phyloP scores from a whole-genome alignment of 768 basidiomycete genomes.

The Tricholoma sp. region DNA sequence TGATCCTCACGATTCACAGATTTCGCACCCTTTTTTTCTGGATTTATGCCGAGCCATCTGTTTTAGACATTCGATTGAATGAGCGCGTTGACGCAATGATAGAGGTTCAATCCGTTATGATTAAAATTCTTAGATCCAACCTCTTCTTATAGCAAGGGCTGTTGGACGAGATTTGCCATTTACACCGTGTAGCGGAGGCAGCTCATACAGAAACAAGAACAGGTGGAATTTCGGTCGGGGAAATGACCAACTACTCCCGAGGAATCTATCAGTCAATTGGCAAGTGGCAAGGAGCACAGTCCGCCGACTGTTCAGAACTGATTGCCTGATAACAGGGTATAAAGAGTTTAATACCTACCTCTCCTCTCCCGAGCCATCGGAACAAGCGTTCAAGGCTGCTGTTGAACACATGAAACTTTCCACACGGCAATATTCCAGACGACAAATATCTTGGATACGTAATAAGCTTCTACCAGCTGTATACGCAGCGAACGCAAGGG shows the following conservation, averaged over 20 bases:
- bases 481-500: conserved; percentile 39
- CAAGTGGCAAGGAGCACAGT: conserved; percentile 20
- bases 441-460: conserved; percentile 88
- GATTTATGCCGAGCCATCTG: conserved; percentile 71
- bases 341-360: conserved; percentile 82
- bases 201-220: not conserved
- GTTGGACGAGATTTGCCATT: conserved; percentile 65
- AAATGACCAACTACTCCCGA: conserved; percentile 54
- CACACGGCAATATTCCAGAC: conserved; percentile 87
- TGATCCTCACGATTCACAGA: conserved; percentile 33
- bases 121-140: not conserved
- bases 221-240: not conserved
- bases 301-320: not conserved
- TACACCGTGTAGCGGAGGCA: conserved; percentile 33
- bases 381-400: conserved; percentile 45
- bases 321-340: conserved; percentile 55
- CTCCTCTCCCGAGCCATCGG: conserved; percentile 32
- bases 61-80: conserved; percentile 66
- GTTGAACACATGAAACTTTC: conserved; percentile 79
- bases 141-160: conserved; percentile 58
- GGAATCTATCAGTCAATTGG: conserved; percentile 97
- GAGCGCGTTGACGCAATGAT: conserved; percentile 87
- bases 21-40: conserved; percentile 87
- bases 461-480: conserved; percentile 83
- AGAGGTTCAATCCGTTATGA: conserved; percentile 42